Percentiles rank a stretch among this genome's conserved stretches.
Conservation (phyloP, 257 asterid genomes). For the Linderniella brevidens region DNA sequence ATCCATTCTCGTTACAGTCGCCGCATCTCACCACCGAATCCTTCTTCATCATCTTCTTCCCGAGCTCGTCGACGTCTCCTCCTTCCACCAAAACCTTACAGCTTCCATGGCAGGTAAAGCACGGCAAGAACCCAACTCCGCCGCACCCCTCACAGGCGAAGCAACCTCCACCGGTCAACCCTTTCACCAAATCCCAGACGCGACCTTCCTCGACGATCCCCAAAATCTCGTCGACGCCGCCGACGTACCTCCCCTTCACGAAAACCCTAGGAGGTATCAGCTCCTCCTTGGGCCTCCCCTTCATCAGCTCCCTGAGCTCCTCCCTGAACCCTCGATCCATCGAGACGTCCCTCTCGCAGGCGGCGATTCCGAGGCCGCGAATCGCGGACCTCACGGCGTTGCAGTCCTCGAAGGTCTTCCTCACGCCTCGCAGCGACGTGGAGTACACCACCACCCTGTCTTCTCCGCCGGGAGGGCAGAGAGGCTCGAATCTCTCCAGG, state of each 20-base stretch:
- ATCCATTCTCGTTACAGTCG: conserved; percentile 74
- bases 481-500: conserved; percentile 26
- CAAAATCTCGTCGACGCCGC: conserved; percentile 69
- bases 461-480: conserved; percentile 74
- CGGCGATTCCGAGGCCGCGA: conserved; percentile 28
- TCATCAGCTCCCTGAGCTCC: conserved; percentile 46
- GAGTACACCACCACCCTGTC: conserved; percentile 55
- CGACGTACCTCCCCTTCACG: conserved; percentile 61
- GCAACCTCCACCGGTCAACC: conserved; percentile 18
- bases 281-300: conserved; percentile 22
- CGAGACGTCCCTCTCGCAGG: conserved; percentile 72
- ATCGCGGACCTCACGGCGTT: conserved; percentile 63
- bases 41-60: conserved; percentile 12
- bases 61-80: conserved; percentile 6
- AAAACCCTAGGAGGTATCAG: conserved; percentile 66
- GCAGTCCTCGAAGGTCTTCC: conserved; percentile 80
- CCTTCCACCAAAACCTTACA: conserved; percentile 38
- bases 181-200: conserved; percentile 37
- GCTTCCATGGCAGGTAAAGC: conserved; percentile 64
- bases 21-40: conserved; percentile 36
- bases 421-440: conserved; percentile 76
- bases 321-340: conserved; percentile 75
- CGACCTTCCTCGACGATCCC: conserved; percentile 49
- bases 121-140: conserved; percentile 65
- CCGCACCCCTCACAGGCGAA: conserved; percentile 70